A percentile compares a stretch with the other conserved stretches of the same genome.
Evolutionary conservation across 192 early-diverging fungal genomes (phyloP).

Genomic region (Lunasporangiospora selenospora): DNA sequence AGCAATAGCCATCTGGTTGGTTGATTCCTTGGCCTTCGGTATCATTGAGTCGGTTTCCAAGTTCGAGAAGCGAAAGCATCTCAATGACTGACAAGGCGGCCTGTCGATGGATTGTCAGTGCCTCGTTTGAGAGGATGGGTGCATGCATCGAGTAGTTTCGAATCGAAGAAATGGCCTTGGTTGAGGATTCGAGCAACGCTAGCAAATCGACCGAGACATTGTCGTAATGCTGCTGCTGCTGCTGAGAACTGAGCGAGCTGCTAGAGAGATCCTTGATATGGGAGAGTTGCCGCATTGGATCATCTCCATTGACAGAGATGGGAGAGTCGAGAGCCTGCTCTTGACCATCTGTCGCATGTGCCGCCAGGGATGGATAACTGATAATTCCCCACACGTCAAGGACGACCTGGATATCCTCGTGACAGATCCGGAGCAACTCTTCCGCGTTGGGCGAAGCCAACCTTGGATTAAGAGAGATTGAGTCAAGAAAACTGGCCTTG

Average conservation of each 20-base stretch:
- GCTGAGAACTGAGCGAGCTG: slow-evolving; percentile 20
- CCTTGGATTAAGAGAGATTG: slow-evolving; percentile 18
- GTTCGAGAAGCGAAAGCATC: slow-evolving; percentile 57
- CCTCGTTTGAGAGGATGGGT: slow-evolving; percentile 45
- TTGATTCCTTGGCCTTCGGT: slow-evolving; percentile 23
- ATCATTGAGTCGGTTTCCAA: slow-evolving; percentile 44
- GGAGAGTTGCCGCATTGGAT: slow-evolving; percentile 11
- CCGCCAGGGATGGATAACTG: slow-evolving; percentile 40
- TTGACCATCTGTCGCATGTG: slow-evolving; percentile 14
- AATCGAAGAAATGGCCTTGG: slow-evolving; percentile 58
- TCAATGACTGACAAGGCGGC: slow-evolving; percentile 54
- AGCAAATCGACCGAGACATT: slow-evolving; percentile 47
- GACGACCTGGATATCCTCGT: slow-evolving; percentile 58
- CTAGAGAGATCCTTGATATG: slow-evolving; percentile 21
- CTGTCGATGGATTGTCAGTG: slow-evolving; percentile 50
- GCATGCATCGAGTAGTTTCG: slow-evolving; percentile 61
- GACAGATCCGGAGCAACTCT: slow-evolving; percentile 47
- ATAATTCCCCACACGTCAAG: slow-evolving; percentile 60
- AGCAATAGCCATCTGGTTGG: slow-evolving; percentile 55
- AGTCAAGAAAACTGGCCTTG: slow-evolving; percentile 25
- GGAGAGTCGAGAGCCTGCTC: slow-evolving; percentile 32
- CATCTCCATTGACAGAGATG: slow-evolving; percentile 18
- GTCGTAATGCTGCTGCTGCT: slow-evolving; percentile 24
- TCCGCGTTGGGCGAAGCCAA: slow-evolving; percentile 48
- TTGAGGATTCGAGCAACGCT: slow-evolving; percentile 54